Base-by-base conservation (phyloP, 805 yeast species). In the Saturnispora dispora region DNA sequence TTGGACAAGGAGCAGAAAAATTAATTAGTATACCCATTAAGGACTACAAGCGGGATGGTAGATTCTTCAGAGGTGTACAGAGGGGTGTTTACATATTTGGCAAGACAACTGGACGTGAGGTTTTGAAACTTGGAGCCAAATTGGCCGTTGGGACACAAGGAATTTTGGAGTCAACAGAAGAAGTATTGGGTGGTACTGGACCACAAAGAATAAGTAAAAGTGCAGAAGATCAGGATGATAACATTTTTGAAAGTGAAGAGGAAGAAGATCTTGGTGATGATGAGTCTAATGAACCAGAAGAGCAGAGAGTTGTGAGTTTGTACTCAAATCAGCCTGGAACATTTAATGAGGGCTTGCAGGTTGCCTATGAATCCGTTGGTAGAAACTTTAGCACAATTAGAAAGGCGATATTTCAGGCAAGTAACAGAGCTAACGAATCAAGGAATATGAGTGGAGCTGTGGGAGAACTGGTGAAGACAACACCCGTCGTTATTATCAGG, bases 141-240 rank as follows among this genome's bases (percentile, higher is more conserved):
- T 62, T 90, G 28, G 90, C 95, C 1, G 83, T 89, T 9, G 96
- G 97, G 0, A 86, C 96, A 0, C 97, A 89, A 60, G 79, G 82
- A 0, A 66, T 87, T 2, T 65, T 90, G 43, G 96, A 89, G 58
- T 80, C 77, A 49, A 82, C 95, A 0, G 97, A 89, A 62, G 85
- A 82, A 57, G 75, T 78, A 7, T 68, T 88, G 39, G 95, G 93
- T 7, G 95, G 95, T 0, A 73, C 73, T 55, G 93, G 91, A 0
- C 66, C 82, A 0, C 64, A 25, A 20, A 42, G 37, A 6, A 32
- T 33, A 22, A 27, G 17, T 20, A 56, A 46, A n/a, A 27, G 25
- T 15, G 53, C 55, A 8, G 58, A 56, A 27, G 50, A 47, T 23
- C 52, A 53, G 15, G 58, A 68, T 4, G 63, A 61, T 27, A 66